Evolutionary conservation across 495 filamentous ascomycete species (phyloP), one percentile per base, ranked within the genome.

Genomic region (Penicillium canariense): DNA sequence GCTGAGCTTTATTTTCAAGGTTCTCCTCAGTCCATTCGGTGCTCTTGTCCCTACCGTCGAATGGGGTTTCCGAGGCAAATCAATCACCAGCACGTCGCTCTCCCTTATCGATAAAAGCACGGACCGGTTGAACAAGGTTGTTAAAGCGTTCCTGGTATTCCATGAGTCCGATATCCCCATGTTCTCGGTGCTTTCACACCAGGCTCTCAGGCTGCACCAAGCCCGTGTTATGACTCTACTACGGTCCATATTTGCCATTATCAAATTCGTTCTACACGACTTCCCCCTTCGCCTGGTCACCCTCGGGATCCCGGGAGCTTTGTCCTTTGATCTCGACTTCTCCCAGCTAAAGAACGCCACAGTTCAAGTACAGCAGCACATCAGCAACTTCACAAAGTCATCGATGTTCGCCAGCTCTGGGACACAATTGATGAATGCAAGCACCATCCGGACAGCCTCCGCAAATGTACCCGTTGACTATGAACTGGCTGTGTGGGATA

Each of bases 401-500:
- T 27, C 62, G 3, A 28, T 71, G 0, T 61, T 67, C 22, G 48
- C 67, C 10, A 58, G 58, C 26, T 52, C 60, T 25, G 59, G 62
- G 11, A 56, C 62, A 4, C 66, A 65, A 22, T 65, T 70, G 46
- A 52, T 68, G 23, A 66, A 61, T 46, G 58, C 62, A 10, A 59
- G 56, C 34, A 36, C 59, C 4, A 53, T 57, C 10, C 65, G 64
- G 8, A 39, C 55, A 27, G 46, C 61, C 7, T 55, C 68, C 3
- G 54, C 47, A n/a, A 44, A 59, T 25, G 36, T 64, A 1, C 51
- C 63, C 4, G 61, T 85, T 1, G 78, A 90, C 54, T 81, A 83
- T 9, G 77, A 79, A 20, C 77, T 93, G 26, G 85, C 85, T 4
- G 80, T 86, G 38, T 97, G 92, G 92, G 79, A 81, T 55, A 82